Percentiles rank a stretch among this genome's conserved stretches.
These are phyloP conservation scores for Solanum chmielewskii DNA, from an alignment of 257 asterid species.

Conservation along the genomic window DNA sequence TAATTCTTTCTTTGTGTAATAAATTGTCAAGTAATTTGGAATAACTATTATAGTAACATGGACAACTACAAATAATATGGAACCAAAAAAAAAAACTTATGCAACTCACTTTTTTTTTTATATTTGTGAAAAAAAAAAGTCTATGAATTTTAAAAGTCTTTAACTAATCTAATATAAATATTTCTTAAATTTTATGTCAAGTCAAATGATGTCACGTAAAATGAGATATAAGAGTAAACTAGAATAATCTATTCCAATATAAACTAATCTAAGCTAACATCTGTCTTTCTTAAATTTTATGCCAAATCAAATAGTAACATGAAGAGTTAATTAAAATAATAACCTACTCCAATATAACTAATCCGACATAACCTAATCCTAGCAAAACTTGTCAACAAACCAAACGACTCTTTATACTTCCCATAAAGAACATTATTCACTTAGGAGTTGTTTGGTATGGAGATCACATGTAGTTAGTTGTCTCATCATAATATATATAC, in stretches of 20 bases:
- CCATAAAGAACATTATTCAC: too few relatives aligned
- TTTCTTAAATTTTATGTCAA: not conserved
- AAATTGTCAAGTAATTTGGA: too few relatives aligned
- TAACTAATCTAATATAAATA: rapidly evolving
- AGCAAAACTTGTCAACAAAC: not conserved
- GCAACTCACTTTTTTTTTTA: not conserved
- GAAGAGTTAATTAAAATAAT: too few relatives aligned
- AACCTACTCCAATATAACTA: not conserved
- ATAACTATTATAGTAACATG: not conserved
- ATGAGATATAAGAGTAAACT: not conserved
- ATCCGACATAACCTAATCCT: not conserved
- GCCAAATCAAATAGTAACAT: not conserved
- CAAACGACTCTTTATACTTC: not conserved
- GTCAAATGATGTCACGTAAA: not conserved
- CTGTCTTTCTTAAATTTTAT: not conserved
- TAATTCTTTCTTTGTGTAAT: not conserved
- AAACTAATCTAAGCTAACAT: not conserved
- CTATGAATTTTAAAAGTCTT: too few relatives aligned
- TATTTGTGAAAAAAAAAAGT: not conserved
- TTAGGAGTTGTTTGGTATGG: too few relatives aligned
- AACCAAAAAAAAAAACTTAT: too few relatives aligned
- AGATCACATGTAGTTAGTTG: not conserved
- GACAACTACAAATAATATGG: rapidly evolving
- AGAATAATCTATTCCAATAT: rapidly evolving
- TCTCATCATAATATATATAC: not conserved